Conservation (phyloP, 2,329 filamentous ascomycete genomes). For the Trichoderma guizhouense region DNA sequence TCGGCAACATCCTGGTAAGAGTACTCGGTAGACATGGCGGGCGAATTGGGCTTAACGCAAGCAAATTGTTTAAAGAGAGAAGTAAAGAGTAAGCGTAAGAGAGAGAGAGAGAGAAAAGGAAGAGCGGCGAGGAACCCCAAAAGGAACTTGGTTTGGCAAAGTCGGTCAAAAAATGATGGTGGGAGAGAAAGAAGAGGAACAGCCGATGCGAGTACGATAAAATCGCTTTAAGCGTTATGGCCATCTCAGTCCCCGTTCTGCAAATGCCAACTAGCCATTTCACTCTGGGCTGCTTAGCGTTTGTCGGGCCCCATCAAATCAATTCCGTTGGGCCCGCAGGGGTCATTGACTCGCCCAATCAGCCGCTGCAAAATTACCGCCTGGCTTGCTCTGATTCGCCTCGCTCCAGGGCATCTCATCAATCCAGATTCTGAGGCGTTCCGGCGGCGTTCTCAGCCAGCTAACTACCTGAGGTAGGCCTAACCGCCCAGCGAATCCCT, state of each 20-base stretch:
- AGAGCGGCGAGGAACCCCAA: neutral
- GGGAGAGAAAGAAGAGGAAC: neutral
- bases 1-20: slow-evolving; percentile 78
- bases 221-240: neutral
- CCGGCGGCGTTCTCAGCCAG: neutral
- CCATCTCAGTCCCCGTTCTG: neutral
- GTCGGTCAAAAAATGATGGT: slow-evolving; percentile 15
- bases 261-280: slow-evolving; percentile 7
- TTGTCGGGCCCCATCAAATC: neutral
- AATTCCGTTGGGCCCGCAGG: slow-evolving; percentile 3
- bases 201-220: slow-evolving; percentile 9
- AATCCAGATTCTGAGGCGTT: neutral
- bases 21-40: slow-evolving; percentile 45
- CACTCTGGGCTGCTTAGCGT: neutral
- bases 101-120: neutral
- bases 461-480: neutral
- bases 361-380: slow-evolving; percentile 29
- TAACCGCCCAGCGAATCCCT: neutral
- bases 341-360: slow-evolving; percentile 27
- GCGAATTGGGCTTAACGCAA: neutral
- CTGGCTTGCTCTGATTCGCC: slow-evolving; percentile 26
- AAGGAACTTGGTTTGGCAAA: neutral
- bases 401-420: neutral
- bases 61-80: neutral
- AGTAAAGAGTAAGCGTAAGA: neutral